phyloP scores from a whole-genome alignment of 108 stramenopile genomes.

The Seminavis robusta region DNA sequence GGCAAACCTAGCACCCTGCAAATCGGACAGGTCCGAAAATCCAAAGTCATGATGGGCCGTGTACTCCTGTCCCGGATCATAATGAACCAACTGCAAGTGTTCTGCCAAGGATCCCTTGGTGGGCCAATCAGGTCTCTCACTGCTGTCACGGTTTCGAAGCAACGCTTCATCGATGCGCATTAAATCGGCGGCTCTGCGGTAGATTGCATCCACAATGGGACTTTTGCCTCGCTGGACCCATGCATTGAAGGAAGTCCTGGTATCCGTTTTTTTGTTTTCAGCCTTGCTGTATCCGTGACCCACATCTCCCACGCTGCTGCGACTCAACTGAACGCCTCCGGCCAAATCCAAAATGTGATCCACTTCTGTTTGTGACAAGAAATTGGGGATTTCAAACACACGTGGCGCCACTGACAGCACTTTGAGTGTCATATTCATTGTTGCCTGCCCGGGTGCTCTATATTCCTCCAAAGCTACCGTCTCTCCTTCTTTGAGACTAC shows the following conservation, averaged over 20 bases:
- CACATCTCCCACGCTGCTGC: conserved; percentile 52
- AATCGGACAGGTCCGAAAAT: conserved; percentile 35
- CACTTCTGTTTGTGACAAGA: conserved; percentile 76
- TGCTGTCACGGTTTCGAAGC: conserved; percentile 37
- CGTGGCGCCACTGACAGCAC: conserved; percentile 42
- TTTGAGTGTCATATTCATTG: conserved; percentile 74
- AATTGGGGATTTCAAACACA: conserved; percentile 84
- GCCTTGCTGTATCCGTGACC: conserved; percentile 5
- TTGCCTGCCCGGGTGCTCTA: conserved; percentile 31
- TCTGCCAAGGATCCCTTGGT: conserved; percentile 58
- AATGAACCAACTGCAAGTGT: conserved; percentile 87
- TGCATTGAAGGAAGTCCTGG: conserved; percentile 73
- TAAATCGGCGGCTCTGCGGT: conserved; percentile 83
- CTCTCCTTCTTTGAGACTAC: conserved; percentile 40
- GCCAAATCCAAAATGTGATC: conserved; percentile 81
- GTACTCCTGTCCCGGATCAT: conserved; percentile 29
- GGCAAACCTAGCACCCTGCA: conserved; percentile 67
- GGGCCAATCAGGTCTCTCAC: conserved; percentile 50
- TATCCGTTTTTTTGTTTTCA: conserved; percentile 35
- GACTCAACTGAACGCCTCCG: conserved; percentile 36
- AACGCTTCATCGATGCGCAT: conserved; percentile 80
- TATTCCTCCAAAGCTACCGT: conserved; percentile 58
- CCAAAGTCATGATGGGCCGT: conserved; percentile 89
- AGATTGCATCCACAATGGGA: conserved; percentile 79
- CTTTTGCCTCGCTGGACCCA: conserved; percentile 76